Evolutionary conservation across 2,329 filamentous ascomycete species (phyloP).

Genomic region (Alternaria novae-zelandiae): DNA sequence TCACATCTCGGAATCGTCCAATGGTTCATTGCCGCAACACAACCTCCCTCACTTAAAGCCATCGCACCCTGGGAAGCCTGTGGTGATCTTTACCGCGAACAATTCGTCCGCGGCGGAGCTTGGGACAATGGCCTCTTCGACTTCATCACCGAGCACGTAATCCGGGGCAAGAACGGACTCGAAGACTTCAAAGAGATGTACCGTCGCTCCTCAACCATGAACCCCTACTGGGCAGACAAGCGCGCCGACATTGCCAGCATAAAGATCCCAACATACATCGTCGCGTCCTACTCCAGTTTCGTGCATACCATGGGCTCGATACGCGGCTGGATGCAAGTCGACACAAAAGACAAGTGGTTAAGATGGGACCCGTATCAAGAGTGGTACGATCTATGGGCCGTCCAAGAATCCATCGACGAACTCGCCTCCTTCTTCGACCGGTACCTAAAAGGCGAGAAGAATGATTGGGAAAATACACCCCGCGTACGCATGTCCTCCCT

Average conservation of each 20-base stretch:
- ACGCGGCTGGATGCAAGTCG: constrained; percentile 14
- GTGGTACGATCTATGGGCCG: constrained; percentile 25
- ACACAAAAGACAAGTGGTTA: constrained; percentile 22
- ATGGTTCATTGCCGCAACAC: constrained; percentile 51
- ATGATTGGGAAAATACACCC: constrained; percentile 58
- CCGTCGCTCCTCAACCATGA: constrained; percentile 11
- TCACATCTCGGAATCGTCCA: constrained; percentile 51
- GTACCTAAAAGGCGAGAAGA: constrained; percentile 54
- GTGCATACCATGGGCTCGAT: constrained; percentile 25
- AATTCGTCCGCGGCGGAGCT: constrained; percentile 18
- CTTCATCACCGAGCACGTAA: constrained; percentile 13
- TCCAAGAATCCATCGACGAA: constrained; percentile 15
- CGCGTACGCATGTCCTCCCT: constrained; percentile 53
- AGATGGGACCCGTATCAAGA: constrained; percentile 21
- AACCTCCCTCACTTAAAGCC: constrained; percentile 51
- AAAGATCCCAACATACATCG: constrained; percentile 20
- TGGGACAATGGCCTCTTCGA: constrained; percentile 8
- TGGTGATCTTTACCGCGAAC: constrained; percentile 28
- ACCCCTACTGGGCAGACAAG: constrained; percentile 22
- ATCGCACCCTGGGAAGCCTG: constrained; percentile 58
- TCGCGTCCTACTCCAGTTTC: constrained; percentile 19
- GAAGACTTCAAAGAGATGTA: constrained; percentile 20
- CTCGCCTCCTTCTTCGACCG: constrained; percentile 53
- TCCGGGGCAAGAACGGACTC: constrained; percentile 30
- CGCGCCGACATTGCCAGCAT: constrained; percentile 16